These are phyloP conservation scores for Schizophyllum commune DNA, from an alignment of 1,284 basidiomycete genomes.

Conservation along the genomic window DNA sequence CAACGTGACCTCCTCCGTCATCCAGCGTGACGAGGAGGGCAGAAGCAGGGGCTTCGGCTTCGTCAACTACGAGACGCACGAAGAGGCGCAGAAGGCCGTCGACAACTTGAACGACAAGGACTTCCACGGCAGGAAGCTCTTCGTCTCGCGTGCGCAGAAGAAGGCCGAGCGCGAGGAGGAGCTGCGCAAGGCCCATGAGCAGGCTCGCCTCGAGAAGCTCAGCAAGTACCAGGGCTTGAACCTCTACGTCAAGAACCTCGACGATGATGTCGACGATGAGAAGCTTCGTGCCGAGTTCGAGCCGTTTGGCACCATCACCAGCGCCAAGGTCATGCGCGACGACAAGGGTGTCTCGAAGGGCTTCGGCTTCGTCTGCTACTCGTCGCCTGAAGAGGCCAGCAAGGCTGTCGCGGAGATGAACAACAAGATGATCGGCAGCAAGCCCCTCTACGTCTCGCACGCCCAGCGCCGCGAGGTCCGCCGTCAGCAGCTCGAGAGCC, in stretches of 20 bases:
- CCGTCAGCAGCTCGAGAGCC: conserved; percentile 97
- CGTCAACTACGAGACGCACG: conserved; percentile 93
- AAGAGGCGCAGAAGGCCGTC: conserved; percentile 87
- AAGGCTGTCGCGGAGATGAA: conserved; percentile 99
- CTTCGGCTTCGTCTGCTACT: conserved; percentile 99
- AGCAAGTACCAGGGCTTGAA: conserved; percentile 99
- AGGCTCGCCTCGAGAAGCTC: conserved; percentile 94
- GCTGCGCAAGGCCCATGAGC: conserved; percentile 90
- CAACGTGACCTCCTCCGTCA: conserved; percentile 81
- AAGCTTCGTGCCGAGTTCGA: conserved; percentile 94
- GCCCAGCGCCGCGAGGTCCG: conserved; percentile 98
- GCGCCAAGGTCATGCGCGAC: conserved; percentile 99
- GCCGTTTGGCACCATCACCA: conserved; percentile 95
- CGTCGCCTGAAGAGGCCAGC: conserved; percentile 96
- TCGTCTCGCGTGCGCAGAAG: conserved; percentile 97
- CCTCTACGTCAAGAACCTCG: conserved; percentile 98
- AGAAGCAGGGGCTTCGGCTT: conserved; percentile 98
- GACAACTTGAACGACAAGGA: conserved; percentile 89
- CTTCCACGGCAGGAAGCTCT: conserved; percentile 84
- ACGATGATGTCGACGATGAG: conserved; percentile 92
- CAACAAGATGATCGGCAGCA: conserved; percentile 99
- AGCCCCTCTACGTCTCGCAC: conserved; percentile 97
- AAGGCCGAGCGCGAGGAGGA: conserved; percentile 98
- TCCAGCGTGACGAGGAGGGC: conserved; percentile 80
- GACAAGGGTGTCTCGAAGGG: conserved; percentile 89